Evolutionary conservation across 129 eudicot species (phyloP).

Genomic region (Flaveria ramosissima): DNA sequence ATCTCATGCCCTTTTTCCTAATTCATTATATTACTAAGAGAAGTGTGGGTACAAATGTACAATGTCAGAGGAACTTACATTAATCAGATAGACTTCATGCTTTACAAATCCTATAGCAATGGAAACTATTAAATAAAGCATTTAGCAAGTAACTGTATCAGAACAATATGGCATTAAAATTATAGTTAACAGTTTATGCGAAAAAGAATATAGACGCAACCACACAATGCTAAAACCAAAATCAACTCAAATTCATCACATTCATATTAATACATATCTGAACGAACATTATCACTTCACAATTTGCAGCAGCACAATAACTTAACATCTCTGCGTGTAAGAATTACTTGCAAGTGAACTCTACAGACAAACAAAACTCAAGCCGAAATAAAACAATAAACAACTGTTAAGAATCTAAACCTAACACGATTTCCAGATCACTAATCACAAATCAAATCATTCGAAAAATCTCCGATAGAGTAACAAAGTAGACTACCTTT

Average conservation of each 20-base stretch:
- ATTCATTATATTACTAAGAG: too few species aligned
- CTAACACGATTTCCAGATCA: slow-evolving; percentile 12
- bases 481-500: slow-evolving; percentile 45
- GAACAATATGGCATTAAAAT: not conserved
- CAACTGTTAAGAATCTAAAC: not conserved
- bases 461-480: not conserved
- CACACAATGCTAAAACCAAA: not conserved
- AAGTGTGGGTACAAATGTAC: too few species aligned
- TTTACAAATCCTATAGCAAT: slow-evolving; percentile 7
- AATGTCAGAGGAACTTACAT: too few species aligned
- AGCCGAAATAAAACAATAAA: not conserved
- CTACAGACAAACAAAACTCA: not conserved
- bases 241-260: not conserved
- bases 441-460: slow-evolving; percentile 4
- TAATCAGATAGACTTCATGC: slow-evolving; percentile 17
- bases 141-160: not conserved
- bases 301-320: not conserved
- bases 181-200: not conserved
- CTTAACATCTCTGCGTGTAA: not conserved
- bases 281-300: not conserved
- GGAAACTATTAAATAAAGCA: not conserved
- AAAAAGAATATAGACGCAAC: slow-evolving; percentile 7
- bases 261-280: not conserved
- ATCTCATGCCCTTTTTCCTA: too few species aligned
- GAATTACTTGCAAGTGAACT: not conserved